Evolutionary conservation across 169 alveolate genomes (phyloP), one percentile per base, ranked within the genome.

Genomic region (Cryptosporidium ryanae): DNA sequence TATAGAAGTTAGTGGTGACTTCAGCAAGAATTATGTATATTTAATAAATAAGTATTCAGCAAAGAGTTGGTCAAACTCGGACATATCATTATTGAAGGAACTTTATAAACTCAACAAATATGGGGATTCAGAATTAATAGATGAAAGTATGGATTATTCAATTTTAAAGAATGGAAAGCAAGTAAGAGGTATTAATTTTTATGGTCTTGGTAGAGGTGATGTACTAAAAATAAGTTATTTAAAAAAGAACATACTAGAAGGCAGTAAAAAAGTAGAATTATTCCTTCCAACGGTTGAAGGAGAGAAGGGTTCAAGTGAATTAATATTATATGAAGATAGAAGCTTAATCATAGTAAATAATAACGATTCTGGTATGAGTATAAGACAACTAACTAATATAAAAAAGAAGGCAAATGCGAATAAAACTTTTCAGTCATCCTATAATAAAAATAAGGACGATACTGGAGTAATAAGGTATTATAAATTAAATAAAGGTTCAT

Each of bases 401-500:
- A 1, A 25, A 15, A 32, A 21, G 29, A 25, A 15, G 7, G 13
- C 1, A 29, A 15, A 61, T 23, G 21, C 5, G 10, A 10, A 23
- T 43, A 15, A 55, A 50, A 25, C 15, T 13, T 38, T 21, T 2
- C 83, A 68, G 17, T 68, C 67, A 8, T 21, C 66, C 3, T 68
- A 54, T 18, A 25, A 43, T 8, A 8, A 59, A 27, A 52, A 48
- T 21, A 31, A 76, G 29, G 31, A 43, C 31, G 50, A 61, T 34
- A 38, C 46, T 4, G 87, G 87, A 25, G 23, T 76, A 25, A 61
- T 76, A 23, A 32, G 71, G 50, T 76, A 76, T 31, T 76, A 46
- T 23, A 76, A 76, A 61, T 57, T 76, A n/a, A 61, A 61, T 27
- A 76, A 61, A 34, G 87, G 87, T 17, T 59, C 87, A 18, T 76